These are phyloP conservation scores for Metschnikowia chrysomelidarum DNA, from an alignment of 805 yeast species.

Conservation along the genomic window DNA sequence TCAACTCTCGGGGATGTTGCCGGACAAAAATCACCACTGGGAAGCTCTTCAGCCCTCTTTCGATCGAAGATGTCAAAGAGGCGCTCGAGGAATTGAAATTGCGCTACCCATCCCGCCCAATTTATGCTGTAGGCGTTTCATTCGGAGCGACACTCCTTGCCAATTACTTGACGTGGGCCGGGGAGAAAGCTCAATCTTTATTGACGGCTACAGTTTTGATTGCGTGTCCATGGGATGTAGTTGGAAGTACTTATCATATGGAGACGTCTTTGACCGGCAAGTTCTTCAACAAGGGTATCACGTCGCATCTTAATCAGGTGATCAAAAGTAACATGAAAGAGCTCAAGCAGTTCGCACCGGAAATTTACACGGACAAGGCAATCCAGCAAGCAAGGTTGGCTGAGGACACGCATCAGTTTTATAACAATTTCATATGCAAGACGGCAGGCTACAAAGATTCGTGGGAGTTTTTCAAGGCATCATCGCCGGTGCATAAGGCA, in stretches of 20 bases:
- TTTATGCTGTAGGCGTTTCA: constrained; percentile 74
- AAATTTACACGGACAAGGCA: constrained; percentile 27
- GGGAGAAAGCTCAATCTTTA: constrained; percentile 27
- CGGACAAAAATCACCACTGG: constrained; percentile 67
- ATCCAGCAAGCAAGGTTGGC: constrained; percentile 49
- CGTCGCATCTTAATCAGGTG: constrained; percentile 30
- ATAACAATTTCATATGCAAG: constrained; percentile 60
- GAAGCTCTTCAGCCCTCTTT: constrained; percentile 63
- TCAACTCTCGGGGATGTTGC: constrained; percentile 78
- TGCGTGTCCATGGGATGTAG: constrained; percentile 77
- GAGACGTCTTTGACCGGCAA: constrained; percentile 34
- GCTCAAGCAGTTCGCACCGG: constrained; percentile 28
- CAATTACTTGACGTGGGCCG: constrained; percentile 68
- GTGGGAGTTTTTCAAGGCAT: constrained; percentile 62
- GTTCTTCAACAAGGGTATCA: constrained; percentile 34
- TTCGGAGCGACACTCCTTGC: constrained; percentile 72
- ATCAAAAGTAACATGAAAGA: constrained; percentile 35
- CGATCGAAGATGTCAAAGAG: constrained; percentile 67
- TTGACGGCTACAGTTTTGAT: constrained; percentile 51
- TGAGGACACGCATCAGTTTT: constrained; percentile 54
- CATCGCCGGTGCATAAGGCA: constrained; percentile 55
- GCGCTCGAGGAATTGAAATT: constrained; percentile 49
- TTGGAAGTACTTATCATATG: constrained; percentile 45
- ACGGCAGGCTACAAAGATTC: constrained; percentile 64
- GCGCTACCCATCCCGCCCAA: constrained; percentile 58